phyloP scores from a whole-genome alignment of 2,329 filamentous ascomycete species.

The Trichoderma sp. region DNA sequence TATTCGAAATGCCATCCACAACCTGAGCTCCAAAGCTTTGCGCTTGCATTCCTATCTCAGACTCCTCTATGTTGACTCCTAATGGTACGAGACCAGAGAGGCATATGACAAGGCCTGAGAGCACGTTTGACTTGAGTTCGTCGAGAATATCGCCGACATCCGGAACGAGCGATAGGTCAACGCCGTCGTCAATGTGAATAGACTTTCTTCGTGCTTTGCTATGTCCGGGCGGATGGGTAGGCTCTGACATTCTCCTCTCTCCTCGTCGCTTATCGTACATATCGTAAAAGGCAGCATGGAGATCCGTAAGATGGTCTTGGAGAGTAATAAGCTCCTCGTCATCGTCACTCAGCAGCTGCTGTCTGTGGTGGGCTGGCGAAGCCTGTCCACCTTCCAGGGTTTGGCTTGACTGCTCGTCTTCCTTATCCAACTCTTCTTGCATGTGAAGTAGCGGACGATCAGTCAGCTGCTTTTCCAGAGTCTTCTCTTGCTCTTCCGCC shows the following conservation, averaged over 20 bases:
- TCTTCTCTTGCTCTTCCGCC: slow-evolving; percentile 82
- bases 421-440: slow-evolving; percentile 87
- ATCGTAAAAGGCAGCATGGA: slow-evolving; percentile 82
- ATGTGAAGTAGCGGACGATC: slow-evolving; percentile 89
- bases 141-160: slow-evolving; percentile 88
- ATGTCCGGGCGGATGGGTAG: slow-evolving; percentile 43
- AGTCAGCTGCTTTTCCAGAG: slow-evolving; percentile 83
- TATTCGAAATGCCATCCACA: slow-evolving; percentile 59
- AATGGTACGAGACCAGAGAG: slow-evolving; percentile 90
- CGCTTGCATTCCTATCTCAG: slow-evolving; percentile 87
- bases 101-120: slow-evolving; percentile 77
- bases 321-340: slow-evolving; percentile 81
- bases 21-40: slow-evolving; percentile 79
- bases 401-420: slow-evolving; percentile 53
- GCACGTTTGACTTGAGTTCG: slow-evolving; percentile 74
- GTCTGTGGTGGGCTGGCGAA: slow-evolving; percentile 52
- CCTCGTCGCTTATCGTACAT: slow-evolving; percentile 68
- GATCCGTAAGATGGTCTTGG: slow-evolving; percentile 71
- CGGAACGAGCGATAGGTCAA: slow-evolving; percentile 64
- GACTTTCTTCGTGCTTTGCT: slow-evolving; percentile 39
- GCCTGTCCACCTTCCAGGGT: slow-evolving; percentile 35
- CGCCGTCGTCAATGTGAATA: slow-evolving; percentile 45
- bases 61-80: slow-evolving; percentile 74
- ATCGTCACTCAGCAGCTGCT: slow-evolving; percentile 84
- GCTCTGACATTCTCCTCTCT: slow-evolving; percentile 42